These are phyloP conservation scores for Trametes pubescens DNA, from an alignment of 1,284 basidiomycete genomes.

Conservation along the genomic window DNA sequence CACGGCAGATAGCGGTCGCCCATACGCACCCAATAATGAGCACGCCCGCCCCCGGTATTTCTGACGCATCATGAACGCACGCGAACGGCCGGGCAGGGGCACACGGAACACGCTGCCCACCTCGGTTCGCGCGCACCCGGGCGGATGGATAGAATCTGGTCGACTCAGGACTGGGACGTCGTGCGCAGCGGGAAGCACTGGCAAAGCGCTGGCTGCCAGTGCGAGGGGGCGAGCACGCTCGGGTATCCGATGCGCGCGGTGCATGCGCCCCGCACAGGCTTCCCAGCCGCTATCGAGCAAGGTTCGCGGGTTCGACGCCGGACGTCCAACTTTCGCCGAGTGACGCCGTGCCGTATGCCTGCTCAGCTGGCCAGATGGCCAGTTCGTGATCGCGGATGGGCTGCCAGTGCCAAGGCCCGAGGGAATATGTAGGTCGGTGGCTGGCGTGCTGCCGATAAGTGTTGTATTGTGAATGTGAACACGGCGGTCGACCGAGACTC, in stretches of 20 bases:
- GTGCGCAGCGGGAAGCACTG: background rate
- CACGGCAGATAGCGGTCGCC: conserved; percentile 7
- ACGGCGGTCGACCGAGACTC: background rate
- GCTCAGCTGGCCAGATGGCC: too few species aligned
- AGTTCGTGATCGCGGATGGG: too few species aligned
- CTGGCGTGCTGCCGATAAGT: too few species aligned
- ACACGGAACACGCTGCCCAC: background rate
- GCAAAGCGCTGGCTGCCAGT: background rate
- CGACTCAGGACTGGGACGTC: too few species aligned
- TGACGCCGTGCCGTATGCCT: background rate
- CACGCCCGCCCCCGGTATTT: background rate
- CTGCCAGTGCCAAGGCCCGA: too few species aligned
- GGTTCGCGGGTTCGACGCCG: background rate
- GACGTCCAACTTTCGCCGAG: background rate
- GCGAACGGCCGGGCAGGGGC: background rate
- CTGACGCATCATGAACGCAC: background rate
- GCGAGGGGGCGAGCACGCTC: background rate
- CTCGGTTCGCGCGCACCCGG: background rate
- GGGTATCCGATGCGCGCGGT: background rate
- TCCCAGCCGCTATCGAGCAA: conserved; percentile 9
- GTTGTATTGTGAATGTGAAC: too few species aligned
- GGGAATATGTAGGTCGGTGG: too few species aligned
- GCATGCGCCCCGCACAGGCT: background rate
- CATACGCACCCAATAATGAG: background rate
- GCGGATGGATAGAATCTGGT: background rate